phyloP scores from a whole-genome alignment of 257 asterid species.

The Paulownia fortunei region DNA sequence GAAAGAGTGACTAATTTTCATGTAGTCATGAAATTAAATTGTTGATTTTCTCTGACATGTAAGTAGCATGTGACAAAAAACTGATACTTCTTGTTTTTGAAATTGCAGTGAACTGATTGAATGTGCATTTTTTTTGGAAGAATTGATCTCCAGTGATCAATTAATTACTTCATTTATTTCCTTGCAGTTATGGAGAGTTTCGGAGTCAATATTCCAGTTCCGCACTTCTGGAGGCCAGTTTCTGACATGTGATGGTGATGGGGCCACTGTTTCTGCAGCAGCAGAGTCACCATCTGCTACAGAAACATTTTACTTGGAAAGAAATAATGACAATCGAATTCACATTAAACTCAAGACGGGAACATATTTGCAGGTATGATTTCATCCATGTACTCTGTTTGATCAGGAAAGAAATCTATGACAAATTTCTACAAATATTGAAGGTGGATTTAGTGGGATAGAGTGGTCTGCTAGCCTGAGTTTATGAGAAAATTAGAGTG shows the following conservation, averaged over 20 bases:
- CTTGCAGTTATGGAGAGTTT: slow-evolving; percentile 80
- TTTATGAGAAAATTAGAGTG: background rate
- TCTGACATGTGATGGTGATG: slow-evolving; percentile 62
- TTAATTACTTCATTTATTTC: slow-evolving; percentile 9
- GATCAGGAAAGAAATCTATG: background rate
- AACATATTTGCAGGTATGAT: slow-evolving; percentile 65
- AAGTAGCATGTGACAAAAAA: background rate
- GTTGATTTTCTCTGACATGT: background rate
- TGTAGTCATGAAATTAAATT: background rate
- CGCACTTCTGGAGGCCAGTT: slow-evolving; percentile 74
- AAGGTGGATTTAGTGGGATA: background rate
- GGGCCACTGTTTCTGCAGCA: slow-evolving; percentile 54
- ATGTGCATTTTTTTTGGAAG: slow-evolving; percentile 18
- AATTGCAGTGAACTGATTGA: slow-evolving; percentile 20
- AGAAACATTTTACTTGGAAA: slow-evolving; percentile 77
- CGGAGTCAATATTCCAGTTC: slow-evolving; percentile 70
- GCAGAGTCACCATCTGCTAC: slow-evolving; percentile 55
- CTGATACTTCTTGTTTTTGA: background rate
- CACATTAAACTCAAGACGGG: slow-evolving; percentile 71
- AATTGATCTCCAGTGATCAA: slow-evolving; percentile 12
- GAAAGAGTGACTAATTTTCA: background rate
- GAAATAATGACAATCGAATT: slow-evolving; percentile 54
- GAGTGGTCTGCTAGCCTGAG: background rate
- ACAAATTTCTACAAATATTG: background rate
- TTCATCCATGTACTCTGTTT: background rate